Conservation (phyloP, 1,284 basidiomycete genomes). For the Lignosus rhinocerotis region DNA sequence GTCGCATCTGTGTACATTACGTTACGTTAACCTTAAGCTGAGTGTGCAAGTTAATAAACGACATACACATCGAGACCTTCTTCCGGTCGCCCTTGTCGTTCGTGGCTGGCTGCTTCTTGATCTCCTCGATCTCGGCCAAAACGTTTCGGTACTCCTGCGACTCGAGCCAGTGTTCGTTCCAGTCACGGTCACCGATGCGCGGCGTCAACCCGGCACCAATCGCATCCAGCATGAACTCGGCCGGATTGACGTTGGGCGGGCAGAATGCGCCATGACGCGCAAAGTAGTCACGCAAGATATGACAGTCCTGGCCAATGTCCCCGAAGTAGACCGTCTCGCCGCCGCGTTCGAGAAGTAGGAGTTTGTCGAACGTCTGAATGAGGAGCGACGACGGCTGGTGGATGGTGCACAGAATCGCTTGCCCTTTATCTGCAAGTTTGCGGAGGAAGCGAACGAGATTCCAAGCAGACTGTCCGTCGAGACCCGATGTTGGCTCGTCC, state of each 20-base stretch:
- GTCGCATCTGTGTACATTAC: slow-evolving; percentile 61
- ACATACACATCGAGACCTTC: slow-evolving; percentile 34
- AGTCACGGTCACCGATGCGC: slow-evolving; percentile 57
- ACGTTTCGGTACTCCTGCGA: slow-evolving; percentile 43
- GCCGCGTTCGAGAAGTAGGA: slow-evolving; percentile 64
- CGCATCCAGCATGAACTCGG: slow-evolving; percentile 40
- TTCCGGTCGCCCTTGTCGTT: slow-evolving; percentile 21
- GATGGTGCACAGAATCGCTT: slow-evolving; percentile 77
- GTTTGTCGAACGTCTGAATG: slow-evolving; percentile 78
- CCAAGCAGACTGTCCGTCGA: slow-evolving; percentile 83
- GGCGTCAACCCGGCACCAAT: slow-evolving; percentile 45
- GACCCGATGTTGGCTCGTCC: slow-evolving; percentile 47
- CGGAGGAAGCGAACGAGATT: slow-evolving; percentile 82
- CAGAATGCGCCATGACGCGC: slow-evolving; percentile 64
- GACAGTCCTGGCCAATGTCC: slow-evolving; percentile 69
- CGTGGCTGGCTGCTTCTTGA: slow-evolving; percentile 33
- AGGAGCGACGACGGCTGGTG: slow-evolving; percentile 72
- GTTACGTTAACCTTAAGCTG: not conserved
- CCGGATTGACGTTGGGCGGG: slow-evolving; percentile 52
- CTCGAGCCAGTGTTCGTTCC: slow-evolving; percentile 64
- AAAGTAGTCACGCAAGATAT: slow-evolving; percentile 68
- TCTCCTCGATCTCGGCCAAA: slow-evolving; percentile 35
- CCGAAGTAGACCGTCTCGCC: slow-evolving; percentile 81
- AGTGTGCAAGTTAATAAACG: not conserved
- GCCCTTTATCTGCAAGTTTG: slow-evolving; percentile 84